phyloP scores from a whole-genome alignment of 495 filamentous ascomycete genomes.

The Aspergillus diversus region DNA sequence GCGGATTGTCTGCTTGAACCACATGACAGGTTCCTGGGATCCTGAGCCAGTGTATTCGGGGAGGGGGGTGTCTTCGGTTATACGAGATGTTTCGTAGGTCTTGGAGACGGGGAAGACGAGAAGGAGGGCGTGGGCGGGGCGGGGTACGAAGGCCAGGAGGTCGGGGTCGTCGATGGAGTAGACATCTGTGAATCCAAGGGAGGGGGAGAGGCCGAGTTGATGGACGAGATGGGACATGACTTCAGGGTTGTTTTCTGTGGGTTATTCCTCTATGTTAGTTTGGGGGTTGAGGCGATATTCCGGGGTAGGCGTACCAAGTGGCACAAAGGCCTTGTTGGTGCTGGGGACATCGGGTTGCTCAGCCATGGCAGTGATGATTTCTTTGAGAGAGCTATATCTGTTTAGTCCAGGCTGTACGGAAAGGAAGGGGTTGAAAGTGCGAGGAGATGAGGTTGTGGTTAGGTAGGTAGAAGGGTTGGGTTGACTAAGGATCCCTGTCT shows the following conservation, averaged over 20 bases:
- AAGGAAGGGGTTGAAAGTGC: neutral
- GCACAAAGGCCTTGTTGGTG: slow-evolving; percentile 53
- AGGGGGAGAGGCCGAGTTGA: slow-evolving; percentile 69
- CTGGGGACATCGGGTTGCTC: slow-evolving; percentile 42
- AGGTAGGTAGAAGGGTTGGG: slow-evolving; percentile 9
- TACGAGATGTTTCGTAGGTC: slow-evolving; percentile 68
- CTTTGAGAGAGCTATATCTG: neutral
- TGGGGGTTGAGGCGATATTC: neutral
- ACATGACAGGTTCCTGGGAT: slow-evolving; percentile 66
- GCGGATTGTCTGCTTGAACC: slow-evolving; percentile 91
- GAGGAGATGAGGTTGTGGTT: neutral
- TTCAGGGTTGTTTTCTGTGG: slow-evolving; percentile 71
- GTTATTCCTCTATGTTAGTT: slow-evolving; percentile 5
- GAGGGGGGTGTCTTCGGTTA: slow-evolving; percentile 62
- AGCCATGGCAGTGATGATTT: slow-evolving; percentile 30
- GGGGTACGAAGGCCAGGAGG: slow-evolving; percentile 76
- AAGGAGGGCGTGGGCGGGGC: slow-evolving; percentile 80
- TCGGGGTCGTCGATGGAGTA: slow-evolving; percentile 80
- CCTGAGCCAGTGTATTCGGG: slow-evolving; percentile 56
- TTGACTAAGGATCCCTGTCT: neutral
- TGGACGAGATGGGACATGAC: slow-evolving; percentile 78
- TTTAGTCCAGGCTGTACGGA: neutral
- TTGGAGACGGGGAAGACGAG: slow-evolving; percentile 82
- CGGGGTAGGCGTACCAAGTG: slow-evolving; percentile 38
- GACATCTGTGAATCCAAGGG: slow-evolving; percentile 78